Conservation (phyloP, 108 stramenopile genomes). For the Nannochloropsis oceanica region DNA sequence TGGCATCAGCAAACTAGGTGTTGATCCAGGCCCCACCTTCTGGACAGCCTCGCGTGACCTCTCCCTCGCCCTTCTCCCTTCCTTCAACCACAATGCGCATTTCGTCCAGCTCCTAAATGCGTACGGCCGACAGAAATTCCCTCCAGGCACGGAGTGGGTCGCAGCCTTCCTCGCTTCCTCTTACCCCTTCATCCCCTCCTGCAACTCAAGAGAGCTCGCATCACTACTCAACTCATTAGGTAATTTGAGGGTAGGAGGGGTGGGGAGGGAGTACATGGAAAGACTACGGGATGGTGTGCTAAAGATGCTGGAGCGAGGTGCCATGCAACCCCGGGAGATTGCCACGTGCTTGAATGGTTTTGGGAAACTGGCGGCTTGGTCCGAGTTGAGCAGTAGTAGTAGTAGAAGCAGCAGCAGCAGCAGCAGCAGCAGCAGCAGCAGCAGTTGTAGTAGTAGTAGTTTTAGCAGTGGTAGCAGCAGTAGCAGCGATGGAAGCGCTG, state of each 20-base stretch:
- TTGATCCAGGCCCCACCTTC: neutral
- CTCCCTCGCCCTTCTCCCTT: neutral
- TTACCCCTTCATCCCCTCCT: neutral
- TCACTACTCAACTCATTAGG: neutral
- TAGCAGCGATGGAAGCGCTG: no score
- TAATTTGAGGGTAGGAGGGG: neutral
- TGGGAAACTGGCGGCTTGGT: neutral
- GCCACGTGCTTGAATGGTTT: neutral
- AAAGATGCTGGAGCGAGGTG: neutral
- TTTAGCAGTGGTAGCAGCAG: no score
- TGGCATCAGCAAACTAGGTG: neutral
- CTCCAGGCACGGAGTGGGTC: neutral
- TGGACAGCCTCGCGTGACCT: neutral
- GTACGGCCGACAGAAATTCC: neutral
- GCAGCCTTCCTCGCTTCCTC: neutral
- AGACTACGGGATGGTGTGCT: neutral
- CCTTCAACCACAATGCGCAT: neutral
- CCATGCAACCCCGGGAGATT: neutral
- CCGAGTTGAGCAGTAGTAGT: no score
- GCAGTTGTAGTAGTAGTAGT: no score
- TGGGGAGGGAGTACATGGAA: neutral
- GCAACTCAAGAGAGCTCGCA: neutral
- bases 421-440: no score
- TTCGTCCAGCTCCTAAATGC: neutral
- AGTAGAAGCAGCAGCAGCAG: no score